These are phyloP conservation scores for Umbelopsis sp. DNA, from an alignment of 371 early-diverging fungal genomes.

Conservation along the genomic window DNA sequence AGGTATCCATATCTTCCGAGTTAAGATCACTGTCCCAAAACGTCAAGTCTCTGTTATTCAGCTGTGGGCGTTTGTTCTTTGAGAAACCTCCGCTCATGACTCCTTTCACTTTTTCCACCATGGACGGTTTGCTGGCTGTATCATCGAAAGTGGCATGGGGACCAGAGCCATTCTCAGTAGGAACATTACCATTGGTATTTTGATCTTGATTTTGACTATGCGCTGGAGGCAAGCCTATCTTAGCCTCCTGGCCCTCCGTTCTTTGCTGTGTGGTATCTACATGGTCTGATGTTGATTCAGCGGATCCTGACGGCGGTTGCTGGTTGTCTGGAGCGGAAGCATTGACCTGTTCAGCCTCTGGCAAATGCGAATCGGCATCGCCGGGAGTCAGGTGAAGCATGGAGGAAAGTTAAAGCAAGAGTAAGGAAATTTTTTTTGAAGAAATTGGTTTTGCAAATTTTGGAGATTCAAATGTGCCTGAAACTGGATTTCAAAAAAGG, in stretches of 20 bases:
- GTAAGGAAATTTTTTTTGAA: background rate
- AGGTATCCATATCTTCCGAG: slow-evolving; percentile 13
- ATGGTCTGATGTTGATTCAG: background rate
- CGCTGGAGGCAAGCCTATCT: too few relatives aligned
- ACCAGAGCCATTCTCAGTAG: background rate
- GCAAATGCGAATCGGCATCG: background rate
- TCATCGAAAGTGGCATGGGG: background rate
- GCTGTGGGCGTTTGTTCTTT: slow-evolving; percentile 7
- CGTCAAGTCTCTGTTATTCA: slow-evolving; percentile 13
- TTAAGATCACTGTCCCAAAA: slow-evolving; percentile 14
- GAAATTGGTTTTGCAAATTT: too few relatives aligned
- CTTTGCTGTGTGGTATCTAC: background rate
- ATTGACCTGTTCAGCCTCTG: background rate
- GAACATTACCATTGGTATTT: background rate
- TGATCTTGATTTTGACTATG: background rate
- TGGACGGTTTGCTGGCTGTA: background rate
- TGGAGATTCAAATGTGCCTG: too few relatives aligned
- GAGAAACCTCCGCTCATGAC: background rate
- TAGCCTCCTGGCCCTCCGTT: background rate
- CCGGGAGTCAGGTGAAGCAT: background rate
- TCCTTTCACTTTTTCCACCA: background rate
- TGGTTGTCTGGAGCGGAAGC: background rate
- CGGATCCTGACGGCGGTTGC: background rate
- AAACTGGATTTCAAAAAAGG: background rate
- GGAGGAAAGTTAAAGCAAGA: background rate